A percentile compares a stretch with the other conserved stretches of the same genome.
phyloP scores from a whole-genome alignment of 2,329 filamentous ascomycete genomes.

The Clonostachys sp. region DNA sequence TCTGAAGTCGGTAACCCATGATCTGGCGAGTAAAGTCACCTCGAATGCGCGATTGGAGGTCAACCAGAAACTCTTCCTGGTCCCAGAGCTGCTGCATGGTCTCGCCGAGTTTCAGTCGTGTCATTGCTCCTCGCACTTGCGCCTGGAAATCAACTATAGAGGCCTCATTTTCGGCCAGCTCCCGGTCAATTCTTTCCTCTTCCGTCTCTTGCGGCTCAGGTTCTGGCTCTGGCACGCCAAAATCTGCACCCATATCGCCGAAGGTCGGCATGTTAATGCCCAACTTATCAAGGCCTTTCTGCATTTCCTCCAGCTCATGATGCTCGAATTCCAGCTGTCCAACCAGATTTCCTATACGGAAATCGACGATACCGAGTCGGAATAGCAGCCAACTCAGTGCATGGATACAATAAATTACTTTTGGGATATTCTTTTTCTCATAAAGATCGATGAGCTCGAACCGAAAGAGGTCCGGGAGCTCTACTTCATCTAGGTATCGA shows the following conservation, averaged over 20 bases:
- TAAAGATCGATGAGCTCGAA: conserved; percentile 98
- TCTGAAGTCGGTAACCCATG: conserved; percentile 73
- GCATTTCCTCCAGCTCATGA: conserved; percentile 93
- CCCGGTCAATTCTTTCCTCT: conserved; percentile 79
- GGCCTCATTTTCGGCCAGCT: conserved; percentile 71
- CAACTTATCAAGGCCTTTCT: conserved; percentile 93
- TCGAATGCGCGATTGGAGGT: conserved; percentile 81
- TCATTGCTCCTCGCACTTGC: conserved; percentile 76
- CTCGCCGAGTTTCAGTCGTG: conserved; percentile 71
- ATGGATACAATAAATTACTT: conserved; percentile 98
- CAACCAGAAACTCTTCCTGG: conserved; percentile 69
- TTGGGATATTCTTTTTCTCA: conserved; percentile 99
- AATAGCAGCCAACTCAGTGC: conserved; percentile 96
- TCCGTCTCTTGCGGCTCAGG: conserved; percentile 79
- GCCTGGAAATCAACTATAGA: conserved; percentile 77
- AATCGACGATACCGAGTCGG: conserved; percentile 89
- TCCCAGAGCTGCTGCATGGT: conserved; percentile 91
- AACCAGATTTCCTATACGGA: conserved; percentile 93
- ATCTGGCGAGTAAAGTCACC: conserved; percentile 86
- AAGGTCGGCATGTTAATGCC: conserved; percentile 97
- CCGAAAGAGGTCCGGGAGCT: conserved; percentile 90
- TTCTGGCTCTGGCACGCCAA: conserved; percentile 73
- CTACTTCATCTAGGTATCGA: conserved; percentile 83
- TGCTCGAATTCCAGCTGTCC: conserved; percentile 97
- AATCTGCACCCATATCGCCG: conserved; percentile 93